phyloP scores from a whole-genome alignment of 108 stramenopile genomes.

The Cyclotella cryptica region DNA sequence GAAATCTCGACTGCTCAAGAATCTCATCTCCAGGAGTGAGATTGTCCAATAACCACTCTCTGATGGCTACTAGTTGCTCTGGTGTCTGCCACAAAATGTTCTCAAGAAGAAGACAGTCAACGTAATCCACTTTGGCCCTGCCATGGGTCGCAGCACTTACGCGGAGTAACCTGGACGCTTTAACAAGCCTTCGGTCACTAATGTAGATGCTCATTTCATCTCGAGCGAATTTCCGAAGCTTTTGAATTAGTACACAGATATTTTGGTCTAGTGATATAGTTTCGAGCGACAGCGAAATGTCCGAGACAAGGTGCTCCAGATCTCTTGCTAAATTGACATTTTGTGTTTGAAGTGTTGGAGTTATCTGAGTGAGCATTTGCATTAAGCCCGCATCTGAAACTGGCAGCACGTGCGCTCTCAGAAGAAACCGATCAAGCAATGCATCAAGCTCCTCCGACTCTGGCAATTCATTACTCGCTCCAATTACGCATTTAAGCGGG shows the following conservation, averaged over 20 bases:
- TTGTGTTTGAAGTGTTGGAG: background rate
- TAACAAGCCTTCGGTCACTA: conserved; percentile 74
- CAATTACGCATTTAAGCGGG: conserved; percentile 76
- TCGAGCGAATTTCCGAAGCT: conserved; percentile 57
- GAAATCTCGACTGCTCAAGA: conserved; percentile 53
- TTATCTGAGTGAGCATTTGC: conserved; percentile 55
- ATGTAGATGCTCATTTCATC: conserved; percentile 64
- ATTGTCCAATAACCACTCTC: conserved; percentile 73
- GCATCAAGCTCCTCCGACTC: conserved; percentile 82
- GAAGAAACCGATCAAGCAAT: conserved; percentile 75
- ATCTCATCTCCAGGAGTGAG: conserved; percentile 56
- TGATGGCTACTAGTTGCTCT: conserved; percentile 53
- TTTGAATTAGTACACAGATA: conserved; percentile 59
- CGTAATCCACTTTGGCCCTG: conserved; percentile 58
- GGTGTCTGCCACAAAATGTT: conserved; percentile 72
- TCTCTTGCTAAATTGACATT: conserved; percentile 26
- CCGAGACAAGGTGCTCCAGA: conserved; percentile 44
- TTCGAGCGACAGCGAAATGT: conserved; percentile 48
- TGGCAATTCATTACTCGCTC: conserved; percentile 80
- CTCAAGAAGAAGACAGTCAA: conserved; percentile 71
- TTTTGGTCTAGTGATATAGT: conserved; percentile 45
- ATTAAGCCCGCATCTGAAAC: conserved; percentile 78
- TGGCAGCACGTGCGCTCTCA: conserved; percentile 66
- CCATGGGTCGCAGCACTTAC: conserved; percentile 73
- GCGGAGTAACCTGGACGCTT: conserved; percentile 63